phyloP scores from a whole-genome alignment of 495 filamentous ascomycete genomes.

The Monascus purpureus region DNA sequence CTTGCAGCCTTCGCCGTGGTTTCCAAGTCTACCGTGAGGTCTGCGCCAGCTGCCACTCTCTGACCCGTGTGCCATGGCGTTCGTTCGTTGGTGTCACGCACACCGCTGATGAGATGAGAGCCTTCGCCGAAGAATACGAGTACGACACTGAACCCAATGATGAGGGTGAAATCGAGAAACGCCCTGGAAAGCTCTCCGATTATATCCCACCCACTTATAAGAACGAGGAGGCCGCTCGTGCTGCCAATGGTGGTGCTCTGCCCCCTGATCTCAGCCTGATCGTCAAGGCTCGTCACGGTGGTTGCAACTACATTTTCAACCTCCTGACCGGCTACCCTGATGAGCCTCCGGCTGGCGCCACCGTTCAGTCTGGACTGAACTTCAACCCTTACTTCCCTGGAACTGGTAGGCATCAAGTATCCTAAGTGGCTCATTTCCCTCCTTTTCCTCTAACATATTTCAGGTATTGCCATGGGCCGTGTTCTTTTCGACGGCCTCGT shows the following conservation, averaged over 20 bases:
- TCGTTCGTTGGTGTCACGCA: slow-evolving; percentile 77
- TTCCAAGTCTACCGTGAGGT: slow-evolving; percentile 99
- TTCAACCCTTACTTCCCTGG: slow-evolving; percentile 99
- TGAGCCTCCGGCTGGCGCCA: slow-evolving; percentile 78
- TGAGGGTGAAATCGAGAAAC: slow-evolving; percentile 94
- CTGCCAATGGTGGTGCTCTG: slow-evolving; percentile 94
- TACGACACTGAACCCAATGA: slow-evolving; percentile 98
- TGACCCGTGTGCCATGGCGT: slow-evolving; percentile 87
- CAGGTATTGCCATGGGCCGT: slow-evolving; percentile 94
- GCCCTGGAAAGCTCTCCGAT: slow-evolving; percentile 94
- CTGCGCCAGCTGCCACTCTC: slow-evolving; percentile 93
- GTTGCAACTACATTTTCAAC: slow-evolving; percentile 95
- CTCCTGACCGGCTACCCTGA: slow-evolving; percentile 98
- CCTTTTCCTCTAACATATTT: not conserved
- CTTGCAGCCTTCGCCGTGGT: slow-evolving; percentile 78
- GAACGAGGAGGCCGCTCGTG: slow-evolving; percentile 96
- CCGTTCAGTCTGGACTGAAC: slow-evolving; percentile 75
- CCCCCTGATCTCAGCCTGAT: slow-evolving; percentile 97
- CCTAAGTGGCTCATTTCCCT: not conserved
- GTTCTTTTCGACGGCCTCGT: slow-evolving; percentile 95
- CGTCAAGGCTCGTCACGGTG: slow-evolving; percentile 92
- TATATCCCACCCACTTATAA: slow-evolving; percentile 92
- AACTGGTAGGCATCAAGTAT: slow-evolving; percentile 43
- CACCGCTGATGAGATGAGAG: slow-evolving; percentile 96
- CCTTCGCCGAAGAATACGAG: slow-evolving; percentile 92